Evolutionary conservation across 2,329 filamentous ascomycete species (phyloP), one percentile per base, ranked within the genome.

Genomic region (Verticillium nubilum): DNA sequence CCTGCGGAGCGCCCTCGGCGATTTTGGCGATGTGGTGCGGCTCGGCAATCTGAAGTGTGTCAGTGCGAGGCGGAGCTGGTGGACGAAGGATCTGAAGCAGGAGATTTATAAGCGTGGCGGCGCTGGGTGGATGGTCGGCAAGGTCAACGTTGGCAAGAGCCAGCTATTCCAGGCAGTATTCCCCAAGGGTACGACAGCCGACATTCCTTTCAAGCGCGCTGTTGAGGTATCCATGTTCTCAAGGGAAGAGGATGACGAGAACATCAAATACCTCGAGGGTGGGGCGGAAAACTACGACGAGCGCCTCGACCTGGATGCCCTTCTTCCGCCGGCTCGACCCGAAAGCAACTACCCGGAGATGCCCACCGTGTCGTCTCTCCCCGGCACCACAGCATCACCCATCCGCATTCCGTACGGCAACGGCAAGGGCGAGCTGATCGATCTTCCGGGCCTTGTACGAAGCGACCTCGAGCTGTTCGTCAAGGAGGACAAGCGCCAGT

Each of bases 71-170:
- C 82, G 91, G 60, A 84, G 84, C 10, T 99, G 96, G 95, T 97
- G 94, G 91, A 97, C 93, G 0, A 89, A 84, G 65, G 80, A 89
- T 56, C 77, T 99, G 59, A 97, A 91, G 72, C 88, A 97, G 66
- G 88, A 93, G 54, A 92, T 99, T 54, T 93, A 87, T 82, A 77
- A 86, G 52, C 85, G 91, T 55, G 92, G 92, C 4, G 94, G 94
- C 4, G 95, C 88, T 17, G 88, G 90, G 17, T 99, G 95, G 94
- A 88, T 99, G 80, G 90, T 99, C 2, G 95, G 95, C n/a, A 98
- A 97, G 73, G 92, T 92, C 63, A 99, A 99, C 69, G 96, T 98
- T 2, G 96, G 95, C 26, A 99, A 99, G 75, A 98, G 94, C 67
- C 89, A 89, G 69, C 82, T 99, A 2, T 96, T 98, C 62, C 88